Conservation (phyloP, 305 asterid species). For the Fraxinus xanthoxyloides region DNA sequence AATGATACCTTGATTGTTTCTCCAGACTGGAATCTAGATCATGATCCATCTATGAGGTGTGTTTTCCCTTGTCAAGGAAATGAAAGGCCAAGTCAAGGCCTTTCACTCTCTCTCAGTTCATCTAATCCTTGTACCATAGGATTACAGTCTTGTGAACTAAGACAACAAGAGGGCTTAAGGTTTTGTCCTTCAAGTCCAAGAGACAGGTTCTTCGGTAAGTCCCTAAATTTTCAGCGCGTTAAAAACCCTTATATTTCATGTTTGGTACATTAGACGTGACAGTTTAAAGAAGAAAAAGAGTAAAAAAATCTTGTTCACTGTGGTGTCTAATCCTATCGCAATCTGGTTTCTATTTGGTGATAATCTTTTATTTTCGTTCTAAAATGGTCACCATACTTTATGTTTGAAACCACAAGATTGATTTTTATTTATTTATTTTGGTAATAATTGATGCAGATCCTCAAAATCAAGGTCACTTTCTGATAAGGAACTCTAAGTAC, state of each 20-base stretch:
- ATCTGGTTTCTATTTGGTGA: neutral
- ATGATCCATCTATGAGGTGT: neutral
- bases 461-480: slow-evolving; percentile 29
- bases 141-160: slow-evolving; percentile 62
- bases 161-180: slow-evolving; percentile 41
- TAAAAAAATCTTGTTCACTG: neutral
- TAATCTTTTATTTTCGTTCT: neutral
- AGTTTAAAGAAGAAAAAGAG: neutral
- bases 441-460: slow-evolving; percentile 23
- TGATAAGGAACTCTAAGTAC: slow-evolving; percentile 49
- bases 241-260: neutral
- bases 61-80: slow-evolving; percentile 60
- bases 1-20: slow-evolving; percentile 20
- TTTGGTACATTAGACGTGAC: neutral
- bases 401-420: neutral
- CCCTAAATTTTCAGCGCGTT: slow-evolving; percentile 28
- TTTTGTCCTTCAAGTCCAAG: slow-evolving; percentile 52
- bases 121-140: slow-evolving; percentile 49
- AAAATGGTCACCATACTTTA: neutral
- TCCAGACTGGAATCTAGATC: slow-evolving; percentile 28
- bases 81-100: slow-evolving; percentile 58
- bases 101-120: slow-evolving; percentile 70
- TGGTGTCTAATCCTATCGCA: neutral
- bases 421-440: neutral
- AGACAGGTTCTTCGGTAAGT: neutral